Base-by-base conservation (phyloP, 1,139 yeast species). In the Candida sp. region DNA sequence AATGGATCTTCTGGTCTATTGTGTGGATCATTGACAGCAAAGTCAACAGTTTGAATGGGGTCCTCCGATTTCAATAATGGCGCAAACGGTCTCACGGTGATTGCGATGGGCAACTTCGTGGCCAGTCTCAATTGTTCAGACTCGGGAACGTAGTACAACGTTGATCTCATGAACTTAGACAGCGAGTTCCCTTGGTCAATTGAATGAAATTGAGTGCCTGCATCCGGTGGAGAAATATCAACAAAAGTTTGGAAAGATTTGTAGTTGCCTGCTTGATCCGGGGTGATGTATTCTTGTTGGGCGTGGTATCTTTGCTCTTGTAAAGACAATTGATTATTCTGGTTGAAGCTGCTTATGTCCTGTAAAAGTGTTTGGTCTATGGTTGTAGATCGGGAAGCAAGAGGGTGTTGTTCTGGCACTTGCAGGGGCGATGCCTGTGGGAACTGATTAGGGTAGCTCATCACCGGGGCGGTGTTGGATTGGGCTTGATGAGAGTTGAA, bases 51-150 rank as follows among this genome's bases (percentile, higher is more conserved):
- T 0, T 96, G 96, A 3, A 92, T 81, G 0, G 82, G 78, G 6
- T 75, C 81, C 52, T 85, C 90, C 1, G 73, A 66, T 22, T 64
- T 59, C 41, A 70, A 66, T 32, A 70, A 60, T 17, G 84, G 84
- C 1, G 97, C 96, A 74, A 94, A 91, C 3, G 99, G 99, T 48
- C 92, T 83, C 12, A 92, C 73, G 2, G 91, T 78, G 51, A 94
- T 73, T 0, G 97, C 93, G 39, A 94, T 73, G 1, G 99, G 99
- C 48, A 94, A 72, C 55, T 85, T 86, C 0, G 97, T 82, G 2
- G 86, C 83, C 34, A 80, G 76, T 60, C 96, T 79, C 53, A 93
- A 71, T 48, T 81, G 83, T 57, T 90, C 96, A 12, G 86, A 77
- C 40, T 82, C 84, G 1, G 99, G 99, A 9, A 93, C 83, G 58